Evolutionary conservation across 495 filamentous ascomycete genomes (phyloP).

Genomic region (Margaritispora aquatica): DNA sequence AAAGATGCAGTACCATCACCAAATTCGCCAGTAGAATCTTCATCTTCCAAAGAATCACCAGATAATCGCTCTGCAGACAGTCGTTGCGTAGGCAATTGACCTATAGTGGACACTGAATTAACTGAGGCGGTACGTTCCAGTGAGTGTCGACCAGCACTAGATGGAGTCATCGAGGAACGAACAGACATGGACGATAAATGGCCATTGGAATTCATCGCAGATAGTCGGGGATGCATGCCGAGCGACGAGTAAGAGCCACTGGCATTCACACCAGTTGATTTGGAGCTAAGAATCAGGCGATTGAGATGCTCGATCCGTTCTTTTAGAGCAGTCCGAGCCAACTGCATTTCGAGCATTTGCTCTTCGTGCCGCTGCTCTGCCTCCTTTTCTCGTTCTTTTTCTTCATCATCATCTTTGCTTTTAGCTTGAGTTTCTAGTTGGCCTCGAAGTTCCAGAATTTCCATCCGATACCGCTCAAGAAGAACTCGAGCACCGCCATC

Average conservation of each 20-base stretch:
- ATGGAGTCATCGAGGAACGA: constrained; percentile 68
- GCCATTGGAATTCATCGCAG: constrained; percentile 38
- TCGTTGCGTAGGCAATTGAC: constrained; percentile 32
- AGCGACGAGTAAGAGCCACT: constrained; percentile 66
- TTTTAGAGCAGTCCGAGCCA: constrained; percentile 90
- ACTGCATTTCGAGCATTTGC: constrained; percentile 96
- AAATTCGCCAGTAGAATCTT: constrained; percentile 73
- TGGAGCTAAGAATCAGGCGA: constrained; percentile 88
- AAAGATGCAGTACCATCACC: constrained; percentile 82
- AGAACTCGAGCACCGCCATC: constrained; percentile 83
- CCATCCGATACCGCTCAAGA: constrained; percentile 89
- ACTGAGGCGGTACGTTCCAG: constrained; percentile 60
- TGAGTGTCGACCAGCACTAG: constrained; percentile 51
- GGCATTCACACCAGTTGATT: constrained; percentile 86
- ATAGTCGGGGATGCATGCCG: constrained; percentile 61
- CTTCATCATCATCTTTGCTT: constrained; percentile 60
- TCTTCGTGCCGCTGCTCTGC: constrained; percentile 85
- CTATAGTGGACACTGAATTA: constrained; percentile 56
- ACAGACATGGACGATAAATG: constrained; percentile 45
- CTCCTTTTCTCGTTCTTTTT: constrained; percentile 70
- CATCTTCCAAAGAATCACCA: constrained; percentile 48
- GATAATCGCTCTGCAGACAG: constrained; percentile 35
- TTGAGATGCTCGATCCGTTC: constrained; percentile 98
- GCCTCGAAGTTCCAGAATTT: constrained; percentile 74
- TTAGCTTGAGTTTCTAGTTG: constrained; percentile 77